Base-by-base conservation (phyloP, 2,329 filamentous ascomycete species). In the Aspergillus piperis region DNA sequence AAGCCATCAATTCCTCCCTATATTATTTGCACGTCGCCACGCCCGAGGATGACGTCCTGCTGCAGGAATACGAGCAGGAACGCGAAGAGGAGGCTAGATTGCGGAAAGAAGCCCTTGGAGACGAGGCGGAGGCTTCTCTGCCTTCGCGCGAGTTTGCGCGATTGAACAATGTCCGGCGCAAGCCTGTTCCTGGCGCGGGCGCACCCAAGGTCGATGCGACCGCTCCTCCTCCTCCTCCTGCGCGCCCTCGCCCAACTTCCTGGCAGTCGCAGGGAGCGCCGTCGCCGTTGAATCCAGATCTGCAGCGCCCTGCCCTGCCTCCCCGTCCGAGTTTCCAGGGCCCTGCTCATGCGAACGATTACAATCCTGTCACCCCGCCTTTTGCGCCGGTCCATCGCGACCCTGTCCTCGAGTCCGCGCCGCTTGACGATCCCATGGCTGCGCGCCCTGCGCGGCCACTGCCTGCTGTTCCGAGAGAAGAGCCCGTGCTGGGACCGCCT, bases 1-100 rank as follows among this genome's bases (percentile, higher is more conserved):
- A 93, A 73, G 94, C 97, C 72, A 88, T 99, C 52, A 86, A 89
- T 58, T 91, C 88, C 69, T 96, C 90, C 13, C 83, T 99, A 5
- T 99, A 98, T 78, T 98, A 95, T 73, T 81, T 97, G 56, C 94
- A 98, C 76, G 84, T 96, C 41, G 85, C 91, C 61, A 82, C 84
- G 1, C 84, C 86, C 3, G 82, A 86, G 41, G 85, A 90, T 64
- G 75, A 81, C 25, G 69, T 68, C 48, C 62, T 80, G 21, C 70
- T 79, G 15, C 68, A 77, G 52, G 71, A 77, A 64, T 69, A 75
- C 51, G 76, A 79, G 62, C 66, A 73, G 50, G 73, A 78, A 58
- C 72, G 70, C 38, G 69, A 73, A 61, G 64, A 71, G 57, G 64
- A 70, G 41, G 66, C 62, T 8, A 66, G 66, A 39, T 55, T 68